A percentile compares a stretch with the other conserved stretches of the same genome.
Conservation (phyloP, 2,329 filamentous ascomycete species). For the Hortaea werneckii region DNA sequence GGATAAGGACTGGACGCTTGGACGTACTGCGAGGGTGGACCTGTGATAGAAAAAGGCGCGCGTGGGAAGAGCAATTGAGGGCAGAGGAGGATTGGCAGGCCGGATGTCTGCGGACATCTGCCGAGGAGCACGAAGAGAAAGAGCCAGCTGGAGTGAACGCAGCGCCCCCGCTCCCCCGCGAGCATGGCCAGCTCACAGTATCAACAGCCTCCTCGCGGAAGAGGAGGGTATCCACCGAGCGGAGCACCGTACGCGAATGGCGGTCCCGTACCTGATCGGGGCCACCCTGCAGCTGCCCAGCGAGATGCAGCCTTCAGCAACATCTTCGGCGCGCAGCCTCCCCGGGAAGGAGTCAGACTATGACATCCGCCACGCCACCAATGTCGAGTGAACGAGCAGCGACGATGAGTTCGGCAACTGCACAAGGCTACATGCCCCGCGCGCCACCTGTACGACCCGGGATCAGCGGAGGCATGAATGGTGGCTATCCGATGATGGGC, state of each 20-base stretch:
- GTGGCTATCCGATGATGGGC: constrained; percentile 25
- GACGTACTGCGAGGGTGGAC: no score
- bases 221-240: constrained; percentile 3
- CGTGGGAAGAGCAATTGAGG: no score
- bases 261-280: constrained; percentile 31
- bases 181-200: constrained; percentile 7
- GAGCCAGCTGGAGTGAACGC: not conserved
- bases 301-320: constrained; percentile 93
- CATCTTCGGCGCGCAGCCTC: constrained; percentile 82
- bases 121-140: not conserved
- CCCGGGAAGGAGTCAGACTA: constrained; percentile 84
- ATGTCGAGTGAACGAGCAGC: constrained; percentile 60
- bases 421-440: constrained; percentile 45
- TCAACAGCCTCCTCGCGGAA: constrained; percentile 9
- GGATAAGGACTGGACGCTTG: no score
- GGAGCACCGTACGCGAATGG: constrained; percentile 55
- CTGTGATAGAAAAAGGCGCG: no score
- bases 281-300: constrained; percentile 49
- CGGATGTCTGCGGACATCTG: constrained; percentile 3
- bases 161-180: not conserved
- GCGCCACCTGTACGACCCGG: constrained; percentile 49
- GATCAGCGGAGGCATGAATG: constrained; percentile 21
- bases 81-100: not conserved
- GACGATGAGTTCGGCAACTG: constrained; percentile 46
- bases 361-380: constrained; percentile 68